A percentile compares a stretch with the other conserved stretches of the same genome.
phyloP scores from a whole-genome alignment of 768 basidiomycete genomes.

The Gloeopeniophorella convolvens region DNA sequence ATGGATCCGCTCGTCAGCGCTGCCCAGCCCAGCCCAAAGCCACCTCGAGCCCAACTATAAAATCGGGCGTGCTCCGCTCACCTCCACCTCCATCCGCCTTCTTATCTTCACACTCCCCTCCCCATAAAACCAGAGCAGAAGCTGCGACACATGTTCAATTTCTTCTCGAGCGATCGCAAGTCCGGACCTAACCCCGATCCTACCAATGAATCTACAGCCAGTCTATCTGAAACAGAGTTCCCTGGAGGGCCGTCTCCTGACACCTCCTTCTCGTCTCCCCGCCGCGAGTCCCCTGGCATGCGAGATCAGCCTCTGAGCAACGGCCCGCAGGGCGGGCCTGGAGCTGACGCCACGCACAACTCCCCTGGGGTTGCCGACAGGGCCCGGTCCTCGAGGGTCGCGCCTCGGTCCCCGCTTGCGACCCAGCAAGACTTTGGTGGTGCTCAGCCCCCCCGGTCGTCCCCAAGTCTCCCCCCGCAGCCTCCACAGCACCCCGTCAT shows the following conservation, averaged over 20 bases:
- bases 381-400: no score
- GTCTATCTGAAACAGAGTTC: background rate
- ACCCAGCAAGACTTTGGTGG: background rate
- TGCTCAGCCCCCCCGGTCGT: background rate
- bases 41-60: no score
- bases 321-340: background rate
- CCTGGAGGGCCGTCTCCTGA: constrained; percentile 13
- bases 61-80: no score
- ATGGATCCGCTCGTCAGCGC: no score
- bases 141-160: background rate
- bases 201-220: background rate
- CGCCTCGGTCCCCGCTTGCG: background rate
- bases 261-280: background rate
- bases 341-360: background rate
- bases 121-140: background rate
- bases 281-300: background rate
- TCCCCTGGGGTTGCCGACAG: no score
- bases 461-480: background rate
- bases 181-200: background rate
- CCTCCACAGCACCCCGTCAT: background rate
- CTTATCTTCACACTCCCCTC: background rate
- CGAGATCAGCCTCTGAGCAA: no score
- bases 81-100: no score
- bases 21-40: no score
- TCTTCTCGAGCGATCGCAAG: background rate